These are phyloP conservation scores for Phytophthora agathidicida DNA, from an alignment of 352 stramenopile genomes.

Conservation along the genomic window DNA sequence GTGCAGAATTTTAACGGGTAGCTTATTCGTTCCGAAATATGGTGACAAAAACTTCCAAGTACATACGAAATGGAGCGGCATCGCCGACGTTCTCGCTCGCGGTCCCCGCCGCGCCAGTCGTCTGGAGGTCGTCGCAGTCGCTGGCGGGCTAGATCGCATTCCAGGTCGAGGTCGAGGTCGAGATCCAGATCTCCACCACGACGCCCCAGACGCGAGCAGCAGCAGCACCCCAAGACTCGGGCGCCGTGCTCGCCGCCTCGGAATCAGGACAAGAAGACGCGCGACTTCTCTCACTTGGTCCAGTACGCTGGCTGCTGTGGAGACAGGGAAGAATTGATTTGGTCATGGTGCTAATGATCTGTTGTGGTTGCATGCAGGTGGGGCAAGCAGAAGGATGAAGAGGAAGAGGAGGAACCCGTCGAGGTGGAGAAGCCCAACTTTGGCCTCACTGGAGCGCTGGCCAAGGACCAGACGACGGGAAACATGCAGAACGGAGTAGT, in stretches of 20 bases:
- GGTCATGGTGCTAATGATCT: neutral
- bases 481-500: slow-evolving; percentile 97
- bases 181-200: slow-evolving; percentile 19
- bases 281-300: slow-evolving; percentile 61
- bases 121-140: slow-evolving; percentile 18
- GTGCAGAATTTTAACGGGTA: too few relatives aligned
- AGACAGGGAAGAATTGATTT: neutral
- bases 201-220: neutral
- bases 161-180: slow-evolving; percentile 11
- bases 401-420: slow-evolving; percentile 59
- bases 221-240: neutral
- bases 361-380: slow-evolving; percentile 44
- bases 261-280: slow-evolving; percentile 52
- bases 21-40: too few relatives aligned
- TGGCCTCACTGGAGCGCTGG: slow-evolving; percentile 95
- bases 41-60: too few relatives aligned
- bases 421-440: slow-evolving; percentile 97
- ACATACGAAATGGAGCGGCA: slow-evolving; percentile 21
- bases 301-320: slow-evolving; percentile 37
- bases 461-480: slow-evolving; percentile 94
- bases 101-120: slow-evolving; percentile 28
- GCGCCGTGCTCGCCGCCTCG: slow-evolving; percentile 7
- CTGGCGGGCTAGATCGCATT: slow-evolving; percentile 17
- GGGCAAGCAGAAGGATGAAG: slow-evolving; percentile 73
- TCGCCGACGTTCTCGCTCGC: slow-evolving; percentile 20